Evolutionary conservation across 345 rosid genomes (phyloP).

Genomic region (Brassica nigra): DNA sequence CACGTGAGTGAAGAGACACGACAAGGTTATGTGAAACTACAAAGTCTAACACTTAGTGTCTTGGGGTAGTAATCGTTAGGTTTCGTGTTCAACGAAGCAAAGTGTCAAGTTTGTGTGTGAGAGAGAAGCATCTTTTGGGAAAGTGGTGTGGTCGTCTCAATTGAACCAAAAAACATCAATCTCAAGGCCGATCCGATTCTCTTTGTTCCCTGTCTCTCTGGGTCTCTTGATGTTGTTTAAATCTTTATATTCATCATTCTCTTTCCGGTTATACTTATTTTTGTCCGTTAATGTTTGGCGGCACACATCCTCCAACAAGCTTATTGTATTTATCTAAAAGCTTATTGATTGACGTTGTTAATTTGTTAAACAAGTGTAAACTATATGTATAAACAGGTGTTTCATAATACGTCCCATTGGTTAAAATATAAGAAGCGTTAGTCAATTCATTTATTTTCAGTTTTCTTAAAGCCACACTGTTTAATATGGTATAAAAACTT

Average conservation of each 20-base stretch:
- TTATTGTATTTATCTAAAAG: not conserved
- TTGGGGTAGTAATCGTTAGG: conserved; percentile 53
- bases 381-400: not conserved
- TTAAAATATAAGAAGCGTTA: not conserved
- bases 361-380: not conserved
- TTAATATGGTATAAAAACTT: not conserved
- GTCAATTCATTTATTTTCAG: not conserved
- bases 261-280: conserved; percentile 7
- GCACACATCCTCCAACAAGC: conserved; percentile 3
- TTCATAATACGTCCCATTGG: not conserved
- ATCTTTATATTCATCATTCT: conserved; percentile 4
- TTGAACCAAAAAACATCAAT: conserved; percentile 60
- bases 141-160: conserved; percentile 82
- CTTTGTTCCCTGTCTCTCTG: conserved; percentile 47
- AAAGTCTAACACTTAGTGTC: conserved; percentile 41
- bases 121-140: conserved; percentile 62
- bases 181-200: conserved; percentile 83
- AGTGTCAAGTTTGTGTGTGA: conserved; percentile 18
- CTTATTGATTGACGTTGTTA: not conserved
- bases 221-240: conserved; percentile 32
- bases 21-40: conserved; percentile 34
- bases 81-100: conserved; percentile 51
- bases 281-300: conserved; percentile 39
- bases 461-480: not conserved
- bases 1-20: conserved; percentile 40